Evolutionary conservation across 352 stramenopile genomes (phyloP).

Genomic region (Pythium brachiatum): DNA sequence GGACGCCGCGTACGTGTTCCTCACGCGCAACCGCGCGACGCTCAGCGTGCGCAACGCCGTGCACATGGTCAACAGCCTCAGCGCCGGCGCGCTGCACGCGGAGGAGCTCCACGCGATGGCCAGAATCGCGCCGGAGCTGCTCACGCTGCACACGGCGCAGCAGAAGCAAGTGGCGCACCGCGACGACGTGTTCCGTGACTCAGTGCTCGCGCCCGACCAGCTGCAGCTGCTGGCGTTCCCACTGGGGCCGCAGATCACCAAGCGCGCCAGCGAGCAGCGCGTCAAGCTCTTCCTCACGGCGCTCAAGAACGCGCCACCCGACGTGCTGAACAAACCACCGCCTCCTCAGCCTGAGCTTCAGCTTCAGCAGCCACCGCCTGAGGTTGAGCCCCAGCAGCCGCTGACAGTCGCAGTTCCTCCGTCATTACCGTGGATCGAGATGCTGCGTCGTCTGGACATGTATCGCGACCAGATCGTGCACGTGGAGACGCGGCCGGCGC

Average conservation of each 20-base stretch:
- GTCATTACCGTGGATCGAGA: conserved; percentile 41
- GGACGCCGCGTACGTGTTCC: conserved; percentile 67
- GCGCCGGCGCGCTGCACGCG: conserved; percentile 32
- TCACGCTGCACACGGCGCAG: conserved; percentile 34
- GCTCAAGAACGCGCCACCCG: conserved; percentile 21
- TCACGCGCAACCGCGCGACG: conserved; percentile 40
- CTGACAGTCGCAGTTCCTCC: background rate
- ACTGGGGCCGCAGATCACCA: conserved; percentile 47
- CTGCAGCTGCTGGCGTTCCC: conserved; percentile 63
- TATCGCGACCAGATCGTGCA: conserved; percentile 83
- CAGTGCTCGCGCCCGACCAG: conserved; percentile 17
- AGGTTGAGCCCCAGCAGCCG: background rate
- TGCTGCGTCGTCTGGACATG: conserved; percentile 49
- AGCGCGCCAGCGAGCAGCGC: conserved; percentile 54
- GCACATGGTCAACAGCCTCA: conserved; percentile 59
- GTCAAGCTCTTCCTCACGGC: conserved; percentile 54
- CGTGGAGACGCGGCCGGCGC: conserved; percentile 51
- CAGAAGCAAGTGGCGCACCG: conserved; percentile 32
- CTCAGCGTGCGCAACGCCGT: conserved; percentile 55
- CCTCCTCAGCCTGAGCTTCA: background rate
- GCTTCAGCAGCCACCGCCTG: background rate
- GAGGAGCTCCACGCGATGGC: conserved; percentile 43
- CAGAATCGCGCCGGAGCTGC: conserved; percentile 41
- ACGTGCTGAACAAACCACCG: background rate
- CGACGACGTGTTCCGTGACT: conserved; percentile 31